Percentiles rank a stretch among this genome's conserved stretches.
These are phyloP conservation scores for Daucus carota DNA, from an alignment of 129 eudicot species.

Conservation along the genomic window DNA sequence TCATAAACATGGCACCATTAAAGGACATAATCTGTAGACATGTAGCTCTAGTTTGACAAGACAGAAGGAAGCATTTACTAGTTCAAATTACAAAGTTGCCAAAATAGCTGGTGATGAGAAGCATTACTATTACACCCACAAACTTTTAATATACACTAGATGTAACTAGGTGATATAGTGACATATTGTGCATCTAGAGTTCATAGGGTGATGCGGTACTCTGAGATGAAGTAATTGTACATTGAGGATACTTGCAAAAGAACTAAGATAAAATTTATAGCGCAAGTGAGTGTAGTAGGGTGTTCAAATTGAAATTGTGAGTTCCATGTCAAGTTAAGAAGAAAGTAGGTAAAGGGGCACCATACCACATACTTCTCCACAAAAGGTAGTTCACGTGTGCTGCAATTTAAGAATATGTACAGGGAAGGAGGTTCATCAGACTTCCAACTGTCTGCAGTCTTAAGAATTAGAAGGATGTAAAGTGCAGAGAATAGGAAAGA, in stretches of 20 bases:
- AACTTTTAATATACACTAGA: background rate
- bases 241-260: background rate
- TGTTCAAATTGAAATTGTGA: background rate
- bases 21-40: background rate
- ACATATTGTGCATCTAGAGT: background rate
- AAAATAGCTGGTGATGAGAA: background rate
- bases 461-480: slow-evolving; percentile 10
- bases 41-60: background rate
- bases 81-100: background rate
- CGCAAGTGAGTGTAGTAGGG: background rate
- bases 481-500: slow-evolving; percentile 4
- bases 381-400: slow-evolving; percentile 81
- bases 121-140: background rate
- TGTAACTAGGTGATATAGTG: background rate
- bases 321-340: background rate
- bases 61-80: background rate
- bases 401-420: slow-evolving; percentile 74
- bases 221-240: background rate
- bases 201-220: background rate
- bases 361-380: slow-evolving; percentile 94
- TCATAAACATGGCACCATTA: background rate
- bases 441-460: slow-evolving; percentile 74
- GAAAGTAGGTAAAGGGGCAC: slow-evolving; percentile 6
- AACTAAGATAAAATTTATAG: background rate
- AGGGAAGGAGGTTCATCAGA: slow-evolving; percentile 72